Base-by-base conservation (phyloP, 1,139 yeast genomes). In the Suhomyces bolitotheri region DNA sequence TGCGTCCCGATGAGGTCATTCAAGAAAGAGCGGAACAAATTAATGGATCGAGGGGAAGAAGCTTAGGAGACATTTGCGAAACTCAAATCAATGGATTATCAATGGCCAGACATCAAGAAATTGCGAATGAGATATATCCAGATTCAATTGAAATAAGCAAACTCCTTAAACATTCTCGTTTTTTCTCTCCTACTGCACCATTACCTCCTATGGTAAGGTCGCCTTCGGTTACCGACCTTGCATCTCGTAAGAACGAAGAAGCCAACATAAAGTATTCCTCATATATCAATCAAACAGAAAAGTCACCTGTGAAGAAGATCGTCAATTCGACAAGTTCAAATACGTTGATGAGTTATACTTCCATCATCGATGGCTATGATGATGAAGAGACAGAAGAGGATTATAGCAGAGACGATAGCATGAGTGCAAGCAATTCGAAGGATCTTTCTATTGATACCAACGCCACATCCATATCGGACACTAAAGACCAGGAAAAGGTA, bases 181-280 rank as follows among this genome's bases (percentile, higher is more conserved):
- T 25, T 33, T 57, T 47, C 33, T 56, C 60, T 0, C 53, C 65
- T 2, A 60, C 66, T 0, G 58, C 59, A 6, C 65, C 66, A 12
- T 49, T 62, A 35, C 66, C 65, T 12, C 56, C 53, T 12, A 26
- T 34, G 16, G 23, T 33, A 31, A 29, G 31, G 20, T 15, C 38
- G 5, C 16, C 25, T 16, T 27, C 36, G 9, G 16, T 27, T 5
- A 21, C 20, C 26, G 29, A 19, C 13, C 16, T 33, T 8, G n/a
- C 36, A 13, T 22, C 16, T 8, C 31, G 44, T 13, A 32, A 31
- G 15, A 38, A 43, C 24, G 37, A 36, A 21, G 33, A 32, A 22
- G 11, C 13, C 14, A 44, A 44, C 22, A 27, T 41, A 30, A 45
- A 43, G 30, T 45, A 43, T 30, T 43, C 46, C 14, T 31, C 46